phyloP scores from a whole-genome alignment of 2,329 filamentous ascomycete species.

The Scedosporium dehoogii region DNA sequence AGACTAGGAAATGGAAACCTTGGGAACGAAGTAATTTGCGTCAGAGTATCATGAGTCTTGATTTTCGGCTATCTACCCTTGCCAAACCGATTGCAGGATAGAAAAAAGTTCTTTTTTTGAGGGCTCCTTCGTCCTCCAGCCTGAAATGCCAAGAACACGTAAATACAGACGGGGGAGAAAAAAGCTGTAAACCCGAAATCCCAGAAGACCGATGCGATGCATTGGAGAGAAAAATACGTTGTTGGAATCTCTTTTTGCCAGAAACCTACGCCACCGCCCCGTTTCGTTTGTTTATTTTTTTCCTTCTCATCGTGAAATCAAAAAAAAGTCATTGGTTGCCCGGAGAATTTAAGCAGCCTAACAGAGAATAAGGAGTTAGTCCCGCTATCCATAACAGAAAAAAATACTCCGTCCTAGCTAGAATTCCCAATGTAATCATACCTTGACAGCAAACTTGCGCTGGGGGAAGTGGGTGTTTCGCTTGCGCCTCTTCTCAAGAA shows the following conservation, averaged over 20 bases:
- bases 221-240: neutral
- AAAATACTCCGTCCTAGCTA: neutral
- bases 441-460: constrained; percentile 99
- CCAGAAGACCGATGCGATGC: constrained; percentile 3
- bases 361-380: neutral
- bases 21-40: neutral
- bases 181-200: constrained; percentile 5
- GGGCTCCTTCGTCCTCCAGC: neutral
- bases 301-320: constrained; percentile 5
- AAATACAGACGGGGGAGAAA: constrained; percentile 1
- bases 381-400: neutral
- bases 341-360: constrained; percentile 4
- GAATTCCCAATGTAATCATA: constrained; percentile 26
- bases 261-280: constrained; percentile 12
- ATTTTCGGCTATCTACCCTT: constrained; percentile 1
- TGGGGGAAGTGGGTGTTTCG: constrained; percentile 91
- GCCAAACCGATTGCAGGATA: neutral
- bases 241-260: constrained; percentile 6
- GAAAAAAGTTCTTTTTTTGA: neutral
- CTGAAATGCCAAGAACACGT: neutral
- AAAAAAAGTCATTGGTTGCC: neutral
- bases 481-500: constrained; percentile 96
- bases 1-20: too few relatives aligned
- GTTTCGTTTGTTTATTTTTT: constrained; percentile 10
- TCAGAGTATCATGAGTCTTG: constrained; percentile 4